Base-by-base conservation (phyloP, 129 eudicot genomes). In the Arctium minus region DNA sequence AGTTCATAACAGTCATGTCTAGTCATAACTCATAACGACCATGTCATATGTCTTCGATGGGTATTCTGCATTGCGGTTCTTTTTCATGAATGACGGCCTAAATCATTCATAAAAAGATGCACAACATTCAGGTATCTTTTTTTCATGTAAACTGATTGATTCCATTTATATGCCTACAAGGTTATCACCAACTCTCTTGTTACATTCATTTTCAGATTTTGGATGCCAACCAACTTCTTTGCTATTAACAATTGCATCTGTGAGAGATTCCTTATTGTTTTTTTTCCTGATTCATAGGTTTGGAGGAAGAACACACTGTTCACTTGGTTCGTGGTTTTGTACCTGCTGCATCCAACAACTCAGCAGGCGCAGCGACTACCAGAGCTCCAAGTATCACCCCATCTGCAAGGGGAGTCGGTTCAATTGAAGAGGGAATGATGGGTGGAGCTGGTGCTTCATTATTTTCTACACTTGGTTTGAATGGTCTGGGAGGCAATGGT, bases 261-360 rank as follows among this genome's bases (percentile, higher is more conserved):
- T 36, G 67, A 68, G 65, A 39, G 79, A 73, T 64, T 44, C 44
- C 64, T 81, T 33, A 17, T 70, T n/a, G 67, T n/a, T 39, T 46
- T 7, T 53, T 39, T 38, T 27, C 73, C 56, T 78, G 83, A 67
- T 70, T 81, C 46, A 22, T 11, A 91, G 96, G 93, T 73, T 70
- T 91, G 88, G 89, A 91, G 83, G 85, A 88, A 56, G 93, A 89
- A 77, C 93, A 91, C 72, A 83, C 93, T 67, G 86, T 91, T 72
- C 93, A 89, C 83, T 56, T 91, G 86, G 88, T 91, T 68, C 91
- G 88, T 73, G 91, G 96, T 11, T 87, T 89, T 84, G 83, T 85
- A 15, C 85, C 92, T 37, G 73, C 84, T 84, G 81, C 85, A 12
- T 70, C 91, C 15, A 73, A 73, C n/a, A 79, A 62, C 70, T 69